Percentiles rank a stretch among this genome's conserved stretches.
Conservation (phyloP, 257 asterid genomes). For the Ligustrum vulgare region DNA sequence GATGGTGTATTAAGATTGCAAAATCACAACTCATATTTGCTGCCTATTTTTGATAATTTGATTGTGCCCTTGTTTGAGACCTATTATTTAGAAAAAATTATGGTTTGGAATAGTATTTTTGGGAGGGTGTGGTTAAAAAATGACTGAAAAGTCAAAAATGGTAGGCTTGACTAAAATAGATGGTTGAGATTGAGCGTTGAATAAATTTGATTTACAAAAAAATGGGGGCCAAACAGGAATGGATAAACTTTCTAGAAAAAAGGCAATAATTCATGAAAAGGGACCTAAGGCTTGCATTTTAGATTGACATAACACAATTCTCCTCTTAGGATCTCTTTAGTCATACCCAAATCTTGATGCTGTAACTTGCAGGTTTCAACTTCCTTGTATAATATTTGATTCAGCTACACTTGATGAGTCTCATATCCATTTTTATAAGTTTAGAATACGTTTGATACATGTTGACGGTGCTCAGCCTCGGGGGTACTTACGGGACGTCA, state of each 20-base stretch:
- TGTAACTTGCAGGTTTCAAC: not conserved
- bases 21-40: not conserved
- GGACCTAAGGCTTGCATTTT: constrained; percentile 12
- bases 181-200: too few species aligned
- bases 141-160: too few species aligned
- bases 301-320: constrained; percentile 36
- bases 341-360: constrained; percentile 30
- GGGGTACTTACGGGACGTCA: too few species aligned
- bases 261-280: not conserved
- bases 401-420: not conserved
- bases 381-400: not conserved
- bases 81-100: too few species aligned
- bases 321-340: constrained; percentile 22
- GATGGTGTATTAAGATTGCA: not conserved
- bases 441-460: not conserved
- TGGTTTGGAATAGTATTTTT: too few species aligned
- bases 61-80: too few species aligned
- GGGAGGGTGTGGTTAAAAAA: too few species aligned
- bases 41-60: not conserved
- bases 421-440: constrained; percentile 8
- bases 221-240: too few species aligned
- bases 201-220: too few species aligned
- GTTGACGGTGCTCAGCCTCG: too few species aligned
- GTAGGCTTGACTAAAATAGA: too few species aligned
- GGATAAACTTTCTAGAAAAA: not conserved